Base-by-base conservation (phyloP, 169 alveolate genomes). In the Cryptosporidium sp. region DNA sequence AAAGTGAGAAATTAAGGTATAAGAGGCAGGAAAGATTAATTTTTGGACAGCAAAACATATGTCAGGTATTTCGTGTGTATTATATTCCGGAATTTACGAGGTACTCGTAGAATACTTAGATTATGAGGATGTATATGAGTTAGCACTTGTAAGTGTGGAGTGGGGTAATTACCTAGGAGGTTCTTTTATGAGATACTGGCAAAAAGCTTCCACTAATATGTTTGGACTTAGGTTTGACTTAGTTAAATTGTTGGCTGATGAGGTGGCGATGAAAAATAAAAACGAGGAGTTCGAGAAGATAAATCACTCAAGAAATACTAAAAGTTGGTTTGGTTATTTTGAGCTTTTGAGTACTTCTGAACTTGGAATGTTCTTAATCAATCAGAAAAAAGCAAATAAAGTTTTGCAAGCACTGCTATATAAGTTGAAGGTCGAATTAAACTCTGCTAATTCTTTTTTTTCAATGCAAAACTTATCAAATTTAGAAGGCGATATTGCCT, bases 181-280 rank as follows among this genome's bases (percentile, higher is more conserved):
- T 33, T 35, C 71, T 31, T 58, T 58, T 74, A 68, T 48, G 10
- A 74, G 39, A 74, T 74, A 58, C 37, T 74, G 86, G 86, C 37
- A 61, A 52, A 74, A 41, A 58, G 86, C 71, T 51, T 52, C 86
- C 2, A 39, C 58, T 55, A 12, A 58, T 21, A 59, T 6, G 23
- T 74, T 74, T 74, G 86, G 86, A 18, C 26, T 74, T 9, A 74
- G 86, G 26, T 52, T 55, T 35, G 86, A 74, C 31, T 61, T 74
- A 14, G 37, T 74, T 7, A 26, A 16, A 35, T 31, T 50, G 7
- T 21, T 71, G 43, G 1, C 21, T 23, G 37, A 31, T 23, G 5
- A 3, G 1, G 12, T 59, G n/a, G 16, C 1, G 3, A 21, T 10
- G 2, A 9, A 23, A 10, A 26, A 4, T 8, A n/a, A 59, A 3